Conservation (phyloP, 73 alveolate species). For the Breviolum minutum region DNA sequence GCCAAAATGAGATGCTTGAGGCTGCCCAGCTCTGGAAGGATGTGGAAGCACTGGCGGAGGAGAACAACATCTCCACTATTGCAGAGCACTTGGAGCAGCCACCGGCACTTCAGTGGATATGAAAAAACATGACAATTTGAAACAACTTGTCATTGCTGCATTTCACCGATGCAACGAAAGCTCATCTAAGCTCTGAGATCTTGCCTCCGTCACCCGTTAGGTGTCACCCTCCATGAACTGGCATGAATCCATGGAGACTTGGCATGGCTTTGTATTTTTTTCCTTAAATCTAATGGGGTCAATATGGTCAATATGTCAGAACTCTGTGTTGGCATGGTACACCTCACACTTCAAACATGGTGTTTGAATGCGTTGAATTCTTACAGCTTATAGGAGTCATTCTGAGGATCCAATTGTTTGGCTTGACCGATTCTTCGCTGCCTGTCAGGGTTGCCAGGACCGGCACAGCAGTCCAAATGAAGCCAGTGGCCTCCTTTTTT, state of each 20-base stretch:
- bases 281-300: no score
- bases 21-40: slow-evolving; percentile 28
- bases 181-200: no score
- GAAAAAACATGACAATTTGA: not conserved
- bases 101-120: no score
- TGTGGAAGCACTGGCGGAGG: slow-evolving; percentile 29
- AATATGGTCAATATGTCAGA: no score
- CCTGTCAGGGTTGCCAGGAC: slow-evolving; percentile 50
- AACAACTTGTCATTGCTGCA: not conserved
- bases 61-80: slow-evolving; percentile 56
- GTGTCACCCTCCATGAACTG: slow-evolving; percentile 64
- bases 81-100: not conserved
- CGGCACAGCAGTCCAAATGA: not conserved
- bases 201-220: not conserved
- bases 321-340: no score
- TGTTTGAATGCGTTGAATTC: no score
- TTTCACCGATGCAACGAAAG: not conserved
- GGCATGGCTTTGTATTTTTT: not conserved
- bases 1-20: not conserved
- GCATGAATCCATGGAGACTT: slow-evolving; percentile 47
- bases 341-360: no score
- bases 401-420: slow-evolving; percentile 62
- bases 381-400: no score
- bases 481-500: not conserved
- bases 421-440: slow-evolving; percentile 64